phyloP scores from a whole-genome alignment of 2,329 filamentous ascomycete genomes.

The Talaromyces sp. region DNA sequence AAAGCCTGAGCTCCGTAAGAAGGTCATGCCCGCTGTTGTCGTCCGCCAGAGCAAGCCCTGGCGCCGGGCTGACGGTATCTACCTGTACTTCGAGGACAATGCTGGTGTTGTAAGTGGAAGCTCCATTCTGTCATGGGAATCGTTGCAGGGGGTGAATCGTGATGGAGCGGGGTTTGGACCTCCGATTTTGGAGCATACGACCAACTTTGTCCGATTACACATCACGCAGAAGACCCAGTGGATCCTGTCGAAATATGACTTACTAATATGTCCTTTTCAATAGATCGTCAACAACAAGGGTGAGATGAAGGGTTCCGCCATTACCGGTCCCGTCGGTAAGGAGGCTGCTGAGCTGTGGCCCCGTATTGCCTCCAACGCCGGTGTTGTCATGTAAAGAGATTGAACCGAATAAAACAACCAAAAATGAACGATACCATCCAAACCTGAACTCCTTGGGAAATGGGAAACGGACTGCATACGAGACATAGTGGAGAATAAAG shows the following conservation, averaged over 20 bases:
- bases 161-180: not conserved
- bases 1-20: slow-evolving; percentile 99
- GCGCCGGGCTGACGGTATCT: slow-evolving; percentile 97
- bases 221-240: not conserved
- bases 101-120: slow-evolving; percentile 83
- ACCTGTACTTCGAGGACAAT: slow-evolving; percentile 99
- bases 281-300: slow-evolving; percentile 99
- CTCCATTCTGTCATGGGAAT: not conserved
- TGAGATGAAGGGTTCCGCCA: slow-evolving; percentile 99
- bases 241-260: not conserved
- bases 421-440: slow-evolving; percentile 31
- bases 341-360: slow-evolving; percentile 99
- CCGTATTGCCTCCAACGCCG: slow-evolving; percentile 99
- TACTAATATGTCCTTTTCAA: not conserved
- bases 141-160: not conserved
- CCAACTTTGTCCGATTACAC: not conserved
- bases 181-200: not conserved
- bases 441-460: slow-evolving; percentile 30
- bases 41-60: slow-evolving; percentile 99
- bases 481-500: slow-evolving; percentile 27
- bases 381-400: slow-evolving; percentile 94
- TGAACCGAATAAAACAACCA: slow-evolving; percentile 30
- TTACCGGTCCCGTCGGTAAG: slow-evolving; percentile 98
- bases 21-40: slow-evolving; percentile 99
- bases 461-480: slow-evolving; percentile 31